Evolutionary conservation across 1,284 basidiomycete species (phyloP), one percentile per base, ranked within the genome.

Genomic region (Athelia psychrophila): DNA sequence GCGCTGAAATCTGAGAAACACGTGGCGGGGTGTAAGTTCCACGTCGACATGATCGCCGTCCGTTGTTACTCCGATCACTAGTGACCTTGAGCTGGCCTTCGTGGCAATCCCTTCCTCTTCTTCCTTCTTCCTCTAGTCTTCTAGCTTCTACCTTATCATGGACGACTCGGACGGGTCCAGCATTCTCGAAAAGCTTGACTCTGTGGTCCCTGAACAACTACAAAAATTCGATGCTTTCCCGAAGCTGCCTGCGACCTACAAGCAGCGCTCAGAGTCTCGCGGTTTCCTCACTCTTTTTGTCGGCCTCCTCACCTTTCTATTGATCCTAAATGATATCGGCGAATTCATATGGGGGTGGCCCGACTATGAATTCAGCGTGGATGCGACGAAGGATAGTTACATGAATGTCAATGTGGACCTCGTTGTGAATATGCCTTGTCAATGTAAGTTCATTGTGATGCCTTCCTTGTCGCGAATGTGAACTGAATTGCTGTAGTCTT

Each of bases 281-380:
- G 96, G 96, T 1, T 80, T 96, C 63, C 73, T 96, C 63, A 98
- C 96, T 4, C 64, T 97, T 56, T 75, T 95, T 49, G 85, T 98
- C 38, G 38, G 38, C 8, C n/a, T 42, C 38, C 38, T 42, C 38
- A 42, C 38, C 16, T 42, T 18, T 89, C 58, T 92, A 33, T 79
- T 95, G 24, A 77, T 93, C 50, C 78, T 95, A 63, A 93, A 95
- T 62, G 95, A 98, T 62, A 71, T 96, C 44, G 85, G 86, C 46
- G 92, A 96, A 63, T 98, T 85, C 64, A 74, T 98, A 30, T 98
- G 90, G 80, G 95, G 95, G 47, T 94, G 93, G 79, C 88, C 91
- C 12, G 86, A 88, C 60, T 88, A 88, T 62, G 84, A 87, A 60
- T 98, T 96, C 68, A 84, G 80, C 54, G 86, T 98, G 49, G 93